Evolutionary conservation across 83 land plant species (phyloP).

Genomic region (Diphasiastrum complanatum): DNA sequence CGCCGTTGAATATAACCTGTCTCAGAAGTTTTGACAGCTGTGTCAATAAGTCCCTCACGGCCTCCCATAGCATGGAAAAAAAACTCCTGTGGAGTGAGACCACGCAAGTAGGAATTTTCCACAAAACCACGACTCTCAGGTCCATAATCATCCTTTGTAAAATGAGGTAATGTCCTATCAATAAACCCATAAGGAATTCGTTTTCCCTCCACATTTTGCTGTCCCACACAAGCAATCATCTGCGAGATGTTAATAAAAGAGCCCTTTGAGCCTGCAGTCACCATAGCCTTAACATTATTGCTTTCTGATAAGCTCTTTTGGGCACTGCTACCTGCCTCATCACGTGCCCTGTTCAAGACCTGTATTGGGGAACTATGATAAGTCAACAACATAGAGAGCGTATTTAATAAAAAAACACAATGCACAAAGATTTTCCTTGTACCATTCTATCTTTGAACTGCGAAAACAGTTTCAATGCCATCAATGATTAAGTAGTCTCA

Average conservation of each 20-base stretch:
- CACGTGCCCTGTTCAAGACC: conserved; percentile 97
- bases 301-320: conserved; percentile 50
- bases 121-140: conserved; percentile 99
- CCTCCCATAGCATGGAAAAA: conserved; percentile 99
- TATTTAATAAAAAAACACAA: not conserved
- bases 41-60: conserved; percentile 63
- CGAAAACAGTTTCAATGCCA: not conserved
- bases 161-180: conserved; percentile 89
- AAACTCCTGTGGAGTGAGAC: conserved; percentile 96
- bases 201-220: conserved; percentile 98
- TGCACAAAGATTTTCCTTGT: too few species aligned
- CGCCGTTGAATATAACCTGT: conserved; percentile 13
- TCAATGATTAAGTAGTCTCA: not conserved
- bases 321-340: conserved; percentile 96
- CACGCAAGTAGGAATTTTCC: conserved; percentile 90
- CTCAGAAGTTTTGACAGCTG: conserved; percentile 14
- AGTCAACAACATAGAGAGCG: conserved; percentile 1
- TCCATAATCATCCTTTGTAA: conserved; percentile 88
- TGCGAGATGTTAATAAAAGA: conserved; percentile 46
- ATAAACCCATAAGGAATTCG: conserved; percentile 92
- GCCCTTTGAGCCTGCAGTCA: conserved; percentile 15
- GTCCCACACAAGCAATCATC: conserved; percentile 99
- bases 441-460: too few species aligned
- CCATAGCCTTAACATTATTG: conserved; percentile 18
- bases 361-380: conserved; percentile 16